These are phyloP conservation scores for Primulina eburnea DNA, from an alignment of 257 asterid genomes.

Conservation along the genomic window DNA sequence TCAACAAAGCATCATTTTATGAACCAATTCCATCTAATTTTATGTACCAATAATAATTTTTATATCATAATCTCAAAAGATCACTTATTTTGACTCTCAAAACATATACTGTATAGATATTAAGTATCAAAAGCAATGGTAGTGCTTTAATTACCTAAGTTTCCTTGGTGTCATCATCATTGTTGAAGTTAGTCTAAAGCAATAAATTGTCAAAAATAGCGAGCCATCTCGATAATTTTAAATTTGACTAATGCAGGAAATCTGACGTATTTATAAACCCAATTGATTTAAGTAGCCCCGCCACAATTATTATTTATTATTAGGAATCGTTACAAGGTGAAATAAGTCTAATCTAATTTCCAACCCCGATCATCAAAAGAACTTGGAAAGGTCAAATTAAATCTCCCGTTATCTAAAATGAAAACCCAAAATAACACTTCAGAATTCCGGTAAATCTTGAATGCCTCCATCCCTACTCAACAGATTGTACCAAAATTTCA, in stretches of 20 bases:
- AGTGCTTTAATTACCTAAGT: not conserved
- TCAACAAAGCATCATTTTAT: no score
- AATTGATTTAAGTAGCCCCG: conserved; percentile 1
- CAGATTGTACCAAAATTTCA: conserved; percentile 85
- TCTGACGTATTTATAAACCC: conserved; percentile 20
- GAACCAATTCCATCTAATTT: no score
- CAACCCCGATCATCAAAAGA: not conserved
- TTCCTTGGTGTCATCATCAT: conserved; percentile 7
- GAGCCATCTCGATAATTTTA: conserved; percentile 8
- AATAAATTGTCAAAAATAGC: conserved; percentile 16
- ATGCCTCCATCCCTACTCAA: conserved; percentile 60
- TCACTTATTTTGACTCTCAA: no score
- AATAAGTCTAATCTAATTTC: not conserved
- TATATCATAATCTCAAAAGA: no score
- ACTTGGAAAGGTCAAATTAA: conserved; percentile 7
- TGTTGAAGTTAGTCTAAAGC: not conserved
- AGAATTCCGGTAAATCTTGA: conserved; percentile 68
- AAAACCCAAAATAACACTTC: conserved; percentile 29
- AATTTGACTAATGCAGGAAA: conserved; percentile 21
- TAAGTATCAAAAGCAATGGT: no score
- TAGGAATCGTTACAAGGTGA: not conserved
- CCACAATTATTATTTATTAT: not conserved
- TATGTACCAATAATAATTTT: no score
- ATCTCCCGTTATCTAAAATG: conserved; percentile 24
- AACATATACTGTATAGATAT: no score